phyloP scores from a whole-genome alignment of 139 green algal genomes.

The Coccomyxa sp. region DNA sequence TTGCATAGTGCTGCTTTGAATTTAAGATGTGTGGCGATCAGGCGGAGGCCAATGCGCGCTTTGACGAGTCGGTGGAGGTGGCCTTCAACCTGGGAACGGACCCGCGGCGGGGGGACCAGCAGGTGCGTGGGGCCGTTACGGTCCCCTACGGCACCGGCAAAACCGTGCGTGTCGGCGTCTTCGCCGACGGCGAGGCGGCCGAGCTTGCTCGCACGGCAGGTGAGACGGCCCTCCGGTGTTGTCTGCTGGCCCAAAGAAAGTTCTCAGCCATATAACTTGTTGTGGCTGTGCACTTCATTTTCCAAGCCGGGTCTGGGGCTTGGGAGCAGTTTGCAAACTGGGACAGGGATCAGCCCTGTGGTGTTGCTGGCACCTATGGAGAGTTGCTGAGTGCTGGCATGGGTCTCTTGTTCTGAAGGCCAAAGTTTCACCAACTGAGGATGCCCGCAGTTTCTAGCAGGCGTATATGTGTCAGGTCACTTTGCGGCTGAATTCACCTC shows the following conservation, averaged over 20 bases:
- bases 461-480: too few relatives aligned
- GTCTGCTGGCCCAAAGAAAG: too few relatives aligned
- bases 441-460: too few relatives aligned
- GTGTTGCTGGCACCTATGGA: too few relatives aligned
- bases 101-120: constrained; percentile 67
- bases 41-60: constrained; percentile 27
- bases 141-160: constrained; percentile 80
- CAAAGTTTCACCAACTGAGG: too few relatives aligned
- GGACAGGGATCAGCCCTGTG: too few relatives aligned
- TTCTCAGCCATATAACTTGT: too few relatives aligned
- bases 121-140: constrained; percentile 63
- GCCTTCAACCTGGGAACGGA: constrained; percentile 54
- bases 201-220: constrained; percentile 61
- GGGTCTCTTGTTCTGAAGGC: too few relatives aligned
- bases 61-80: constrained; percentile 66
- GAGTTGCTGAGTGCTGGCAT: too few relatives aligned
- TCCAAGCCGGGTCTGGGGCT: not conserved
- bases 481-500: too few relatives aligned
- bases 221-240: not conserved
- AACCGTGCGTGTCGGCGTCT: constrained; percentile 70
- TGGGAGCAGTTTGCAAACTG: not conserved
- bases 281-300: too few relatives aligned
- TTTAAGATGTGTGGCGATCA: not conserved
- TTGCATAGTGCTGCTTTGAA: too few relatives aligned
- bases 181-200: constrained; percentile 65